Evolutionary conservation across 202 grass and related monocot genomes (phyloP).

Genomic region (Hordeum pubiflorum): DNA sequence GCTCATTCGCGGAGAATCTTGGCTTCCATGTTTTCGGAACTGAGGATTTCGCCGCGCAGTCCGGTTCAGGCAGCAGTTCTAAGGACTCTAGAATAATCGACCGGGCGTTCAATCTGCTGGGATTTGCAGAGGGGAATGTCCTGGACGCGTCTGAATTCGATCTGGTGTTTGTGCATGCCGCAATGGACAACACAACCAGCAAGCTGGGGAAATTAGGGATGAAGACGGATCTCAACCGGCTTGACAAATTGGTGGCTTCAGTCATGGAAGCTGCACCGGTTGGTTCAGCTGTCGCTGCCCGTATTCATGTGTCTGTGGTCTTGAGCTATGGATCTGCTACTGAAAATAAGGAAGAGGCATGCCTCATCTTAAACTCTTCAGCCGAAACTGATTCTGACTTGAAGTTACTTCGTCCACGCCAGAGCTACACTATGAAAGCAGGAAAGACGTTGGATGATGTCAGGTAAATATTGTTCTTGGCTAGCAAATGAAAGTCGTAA

Average conservation of each 20-base stretch:
- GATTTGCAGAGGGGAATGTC: constrained; percentile 48
- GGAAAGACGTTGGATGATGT: constrained; percentile 59
- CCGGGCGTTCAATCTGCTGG: constrained; percentile 41
- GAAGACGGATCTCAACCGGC: constrained; percentile 50
- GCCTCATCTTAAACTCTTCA: constrained; percentile 28
- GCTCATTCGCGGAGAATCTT: constrained; percentile 41
- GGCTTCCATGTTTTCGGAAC: constrained; percentile 51
- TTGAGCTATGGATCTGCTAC: constrained; percentile 67
- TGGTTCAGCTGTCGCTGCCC: constrained; percentile 44
- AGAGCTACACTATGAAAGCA: constrained; percentile 88
- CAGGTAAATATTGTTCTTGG: constrained; percentile 40
- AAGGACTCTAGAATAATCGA: constrained; percentile 29
- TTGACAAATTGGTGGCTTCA: constrained; percentile 55
- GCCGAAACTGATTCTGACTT: constrained; percentile 57
- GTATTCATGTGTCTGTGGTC: constrained; percentile 65
- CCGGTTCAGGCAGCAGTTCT: not conserved
- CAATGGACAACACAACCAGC: constrained; percentile 38
- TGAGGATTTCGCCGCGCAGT: constrained; percentile 29
- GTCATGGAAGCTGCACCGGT: constrained; percentile 48
- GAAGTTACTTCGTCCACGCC: constrained; percentile 56
- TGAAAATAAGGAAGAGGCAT: constrained; percentile 31
- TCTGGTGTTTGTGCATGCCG: constrained; percentile 68
- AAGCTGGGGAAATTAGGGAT: constrained; percentile 42
- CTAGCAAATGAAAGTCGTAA: not conserved
- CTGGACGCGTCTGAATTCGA: constrained; percentile 68